A percentile compares a stretch with the other conserved stretches of the same genome.
Evolutionary conservation across 176 grass and related monocot genomes (phyloP).

Genomic region (Hsuehochloa calcarea): DNA sequence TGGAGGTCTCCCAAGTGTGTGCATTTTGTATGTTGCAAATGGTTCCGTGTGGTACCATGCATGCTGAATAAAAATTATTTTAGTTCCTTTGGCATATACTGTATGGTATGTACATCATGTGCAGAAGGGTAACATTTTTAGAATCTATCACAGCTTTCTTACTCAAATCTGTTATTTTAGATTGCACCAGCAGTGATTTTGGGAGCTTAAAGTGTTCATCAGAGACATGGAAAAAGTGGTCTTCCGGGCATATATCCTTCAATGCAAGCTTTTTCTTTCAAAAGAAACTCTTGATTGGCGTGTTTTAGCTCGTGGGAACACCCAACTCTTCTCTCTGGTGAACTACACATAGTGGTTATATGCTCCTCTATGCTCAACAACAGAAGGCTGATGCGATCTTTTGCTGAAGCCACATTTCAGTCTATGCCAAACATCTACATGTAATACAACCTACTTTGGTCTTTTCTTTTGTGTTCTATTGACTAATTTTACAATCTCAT

Average conservation of each 20-base stretch:
- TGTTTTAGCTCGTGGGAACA: slow-evolving; percentile 53
- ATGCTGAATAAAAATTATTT: neutral
- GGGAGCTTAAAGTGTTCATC: slow-evolving; percentile 43
- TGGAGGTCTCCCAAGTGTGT: neutral
- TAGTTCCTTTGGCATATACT: slow-evolving; percentile 4
- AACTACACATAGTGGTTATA: slow-evolving; percentile 72
- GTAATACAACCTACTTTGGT: slow-evolving; percentile 30
- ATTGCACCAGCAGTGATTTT: slow-evolving; percentile 44
- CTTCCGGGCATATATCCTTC: slow-evolving; percentile 43
- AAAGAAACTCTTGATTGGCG: slow-evolving; percentile 62
- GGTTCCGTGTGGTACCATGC: neutral
- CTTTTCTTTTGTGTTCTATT: slow-evolving; percentile 25
- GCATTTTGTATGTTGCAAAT: neutral
- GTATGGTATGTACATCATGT: neutral
- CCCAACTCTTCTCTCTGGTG: slow-evolving; percentile 54
- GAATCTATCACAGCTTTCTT: slow-evolving; percentile 6
- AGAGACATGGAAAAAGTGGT: slow-evolving; percentile 75
- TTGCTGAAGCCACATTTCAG: slow-evolving; percentile 46
- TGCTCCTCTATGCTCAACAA: slow-evolving; percentile 48
- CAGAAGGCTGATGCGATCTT: slow-evolving; percentile 51
- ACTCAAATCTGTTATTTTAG: slow-evolving; percentile 37
- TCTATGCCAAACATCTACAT: slow-evolving; percentile 51
- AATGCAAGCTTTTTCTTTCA: slow-evolving; percentile 45
- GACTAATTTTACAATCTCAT: neutral
- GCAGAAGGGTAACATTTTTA: neutral